These are phyloP conservation scores for Fusarium sp. DNA, from an alignment of 2,329 filamentous ascomycete species.

Conservation along the genomic window DNA sequence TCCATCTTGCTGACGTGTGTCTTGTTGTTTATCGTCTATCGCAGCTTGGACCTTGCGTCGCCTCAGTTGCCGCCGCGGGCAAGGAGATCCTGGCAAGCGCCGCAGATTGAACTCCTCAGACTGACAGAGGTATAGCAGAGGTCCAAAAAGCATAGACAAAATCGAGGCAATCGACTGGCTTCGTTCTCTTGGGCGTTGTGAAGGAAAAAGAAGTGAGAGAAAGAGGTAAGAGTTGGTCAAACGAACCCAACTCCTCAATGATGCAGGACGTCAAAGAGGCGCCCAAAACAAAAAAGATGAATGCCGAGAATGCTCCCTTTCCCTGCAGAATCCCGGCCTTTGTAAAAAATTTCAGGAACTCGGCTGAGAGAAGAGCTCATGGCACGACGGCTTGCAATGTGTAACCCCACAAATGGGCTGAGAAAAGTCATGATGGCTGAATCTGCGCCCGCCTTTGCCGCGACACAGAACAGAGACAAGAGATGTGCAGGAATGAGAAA, in stretches of 20 bases:
- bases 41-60: neutral
- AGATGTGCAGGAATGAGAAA: neutral
- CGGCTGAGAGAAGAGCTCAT: neutral
- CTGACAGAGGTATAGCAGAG: neutral
- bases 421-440: conserved; percentile 10
- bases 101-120: neutral
- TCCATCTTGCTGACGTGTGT: neutral
- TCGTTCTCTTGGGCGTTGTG: neutral
- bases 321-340: neutral
- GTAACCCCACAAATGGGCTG: conserved; percentile 23
- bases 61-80: neutral
- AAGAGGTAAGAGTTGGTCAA: neutral
- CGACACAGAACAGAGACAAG: neutral
- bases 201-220: neutral
- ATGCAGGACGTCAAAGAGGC: neutral
- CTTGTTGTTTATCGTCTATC: neutral
- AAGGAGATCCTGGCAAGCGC: neutral
- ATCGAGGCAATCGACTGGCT: neutral
- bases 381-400: neutral
- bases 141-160: neutral
- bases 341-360: neutral
- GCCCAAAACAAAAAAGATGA: neutral
- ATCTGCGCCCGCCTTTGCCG: conserved; percentile 6
- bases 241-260: neutral
- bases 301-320: neutral